Evolutionary conservation across 148 eudicot species (phyloP).

Genomic region (Rhododendron ovatum): DNA sequence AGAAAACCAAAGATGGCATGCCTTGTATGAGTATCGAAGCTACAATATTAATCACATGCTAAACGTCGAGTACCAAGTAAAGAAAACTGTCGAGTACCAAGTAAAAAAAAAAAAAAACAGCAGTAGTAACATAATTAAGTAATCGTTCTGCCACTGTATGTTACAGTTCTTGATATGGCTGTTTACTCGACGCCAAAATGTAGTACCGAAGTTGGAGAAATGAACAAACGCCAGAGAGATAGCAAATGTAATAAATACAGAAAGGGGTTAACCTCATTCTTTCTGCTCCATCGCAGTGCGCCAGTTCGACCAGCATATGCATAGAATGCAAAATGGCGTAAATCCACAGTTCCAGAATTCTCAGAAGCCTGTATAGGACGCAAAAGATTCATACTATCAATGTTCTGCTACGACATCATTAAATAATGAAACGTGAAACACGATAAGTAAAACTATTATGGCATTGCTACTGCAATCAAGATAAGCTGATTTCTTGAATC

Average conservation of each 20-base stretch:
- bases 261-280: constrained; percentile 57
- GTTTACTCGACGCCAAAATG: not conserved
- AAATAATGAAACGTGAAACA: not conserved
- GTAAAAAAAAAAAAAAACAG: not conserved
- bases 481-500: not conserved
- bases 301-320: constrained; percentile 94
- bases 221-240: not conserved
- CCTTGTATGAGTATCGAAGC: not conserved
- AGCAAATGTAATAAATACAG: not conserved
- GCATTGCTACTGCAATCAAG: not conserved
- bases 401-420: not conserved
- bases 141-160: not conserved
- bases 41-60: too few relatives aligned
- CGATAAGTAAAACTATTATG: not conserved
- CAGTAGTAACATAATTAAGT: not conserved
- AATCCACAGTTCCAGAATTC: constrained; percentile 61
- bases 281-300: constrained; percentile 76
- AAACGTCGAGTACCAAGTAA: too few relatives aligned
- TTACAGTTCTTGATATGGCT: not conserved
- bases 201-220: not conserved
- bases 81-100: not conserved
- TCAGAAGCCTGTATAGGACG: constrained; percentile 39
- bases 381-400: not conserved
- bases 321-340: constrained; percentile 94
- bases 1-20: constrained; percentile 11